phyloP scores from a whole-genome alignment of 179 eudicot genomes.

The Heliamphora pulchella region DNA sequence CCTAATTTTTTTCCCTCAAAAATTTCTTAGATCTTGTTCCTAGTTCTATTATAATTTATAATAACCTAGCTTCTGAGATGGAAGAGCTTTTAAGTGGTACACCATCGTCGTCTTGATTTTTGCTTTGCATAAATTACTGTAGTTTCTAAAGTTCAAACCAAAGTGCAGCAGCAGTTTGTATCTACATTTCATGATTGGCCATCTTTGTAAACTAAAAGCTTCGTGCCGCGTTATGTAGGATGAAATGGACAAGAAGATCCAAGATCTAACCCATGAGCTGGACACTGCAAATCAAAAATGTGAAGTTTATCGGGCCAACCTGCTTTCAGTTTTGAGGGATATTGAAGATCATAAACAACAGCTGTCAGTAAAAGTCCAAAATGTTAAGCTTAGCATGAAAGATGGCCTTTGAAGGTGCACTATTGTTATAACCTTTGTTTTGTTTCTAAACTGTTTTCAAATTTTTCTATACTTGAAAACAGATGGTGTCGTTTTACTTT shows the following conservation, averaged over 20 bases:
- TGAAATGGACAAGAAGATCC: constrained; percentile 68
- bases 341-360: constrained; percentile 73
- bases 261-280: constrained; percentile 55
- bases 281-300: constrained; percentile 57
- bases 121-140: background rate
- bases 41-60: background rate
- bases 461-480: background rate
- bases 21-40: background rate
- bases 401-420: constrained; percentile 39
- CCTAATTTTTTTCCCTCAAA: background rate
- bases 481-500: constrained; percentile 11
- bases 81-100: background rate
- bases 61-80: background rate
- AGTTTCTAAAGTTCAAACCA: background rate
- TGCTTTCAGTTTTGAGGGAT: constrained; percentile 59
- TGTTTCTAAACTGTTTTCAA: background rate
- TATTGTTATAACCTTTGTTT: constrained; percentile 8
- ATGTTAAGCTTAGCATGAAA: constrained; percentile 57
- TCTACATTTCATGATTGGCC: background rate
- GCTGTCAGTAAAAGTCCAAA: constrained; percentile 59
- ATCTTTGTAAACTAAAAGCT: background rate
- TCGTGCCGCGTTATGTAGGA: constrained; percentile 33
- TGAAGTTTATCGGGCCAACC: constrained; percentile 66
- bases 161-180: background rate
- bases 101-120: background rate